phyloP scores from a whole-genome alignment of 202 grass and related monocot species.

The Panicum hallii region DNA sequence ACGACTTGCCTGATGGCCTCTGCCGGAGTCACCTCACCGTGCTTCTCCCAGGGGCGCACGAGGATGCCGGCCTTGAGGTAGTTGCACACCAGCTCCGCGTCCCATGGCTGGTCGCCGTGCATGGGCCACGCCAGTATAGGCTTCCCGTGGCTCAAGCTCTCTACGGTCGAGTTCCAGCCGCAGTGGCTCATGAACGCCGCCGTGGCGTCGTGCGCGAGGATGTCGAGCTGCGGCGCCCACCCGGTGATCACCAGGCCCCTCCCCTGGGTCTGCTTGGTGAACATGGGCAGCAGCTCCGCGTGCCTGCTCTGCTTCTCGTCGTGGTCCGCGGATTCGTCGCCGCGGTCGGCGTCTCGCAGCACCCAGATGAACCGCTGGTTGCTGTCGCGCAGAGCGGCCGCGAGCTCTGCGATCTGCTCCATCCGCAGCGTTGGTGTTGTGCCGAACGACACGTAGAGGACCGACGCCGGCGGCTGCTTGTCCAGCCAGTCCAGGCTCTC shows the following conservation, averaged over 20 bases:
- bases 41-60: slow-evolving; percentile 43
- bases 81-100: slow-evolving; percentile 58
- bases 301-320: background rate
- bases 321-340: background rate
- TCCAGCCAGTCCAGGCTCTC: slow-evolving; percentile 71
- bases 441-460: slow-evolving; percentile 77
- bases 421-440: slow-evolving; percentile 49
- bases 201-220: slow-evolving; percentile 62
- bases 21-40: slow-evolving; percentile 36
- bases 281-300: slow-evolving; percentile 37
- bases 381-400: slow-evolving; percentile 40
- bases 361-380: slow-evolving; percentile 71
- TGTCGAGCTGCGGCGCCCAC: slow-evolving; percentile 78
- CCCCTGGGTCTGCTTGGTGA: slow-evolving; percentile 29
- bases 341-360: slow-evolving; percentile 65
- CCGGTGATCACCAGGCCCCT: slow-evolving; percentile 52
- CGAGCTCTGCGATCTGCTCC: slow-evolving; percentile 55
- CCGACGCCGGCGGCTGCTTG: slow-evolving; percentile 56
- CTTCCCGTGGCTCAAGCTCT: slow-evolving; percentile 67
- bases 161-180: slow-evolving; percentile 82
- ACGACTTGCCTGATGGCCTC: slow-evolving; percentile 44
- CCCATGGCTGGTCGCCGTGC: slow-evolving; percentile 67
- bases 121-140: slow-evolving; percentile 68
- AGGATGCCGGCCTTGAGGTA: slow-evolving; percentile 59
- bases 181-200: slow-evolving; percentile 83